Conservation (phyloP, 1,284 basidiomycete genomes). For the Spongispora temasekensis region DNA sequence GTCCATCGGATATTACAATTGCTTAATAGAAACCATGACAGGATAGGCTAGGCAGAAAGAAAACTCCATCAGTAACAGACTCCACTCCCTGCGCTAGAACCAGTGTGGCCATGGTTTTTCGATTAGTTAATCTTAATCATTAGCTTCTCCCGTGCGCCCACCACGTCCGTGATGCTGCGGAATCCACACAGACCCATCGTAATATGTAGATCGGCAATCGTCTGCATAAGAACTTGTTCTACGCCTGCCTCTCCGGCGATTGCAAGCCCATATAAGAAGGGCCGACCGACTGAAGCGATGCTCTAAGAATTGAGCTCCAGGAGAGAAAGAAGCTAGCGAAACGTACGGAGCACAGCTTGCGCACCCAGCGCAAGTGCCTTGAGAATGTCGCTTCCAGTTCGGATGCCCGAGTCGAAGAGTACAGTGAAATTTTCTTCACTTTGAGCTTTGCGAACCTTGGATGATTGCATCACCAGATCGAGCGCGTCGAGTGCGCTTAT, state of each 20-base stretch:
- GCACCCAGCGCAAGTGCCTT: conserved; percentile 76
- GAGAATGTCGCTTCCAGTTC: conserved; percentile 74
- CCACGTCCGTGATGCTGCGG: conserved; percentile 41
- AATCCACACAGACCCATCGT: conserved; percentile 49
- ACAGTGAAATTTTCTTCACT: conserved; percentile 60
- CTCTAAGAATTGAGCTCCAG: neutral
- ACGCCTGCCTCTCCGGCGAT: conserved; percentile 56
- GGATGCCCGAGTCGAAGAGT: conserved; percentile 79
- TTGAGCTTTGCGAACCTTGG: conserved; percentile 59
- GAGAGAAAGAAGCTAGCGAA: neutral
- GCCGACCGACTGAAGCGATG: conserved; percentile 42
- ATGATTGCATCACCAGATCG: conserved; percentile 58
- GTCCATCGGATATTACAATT: no score
- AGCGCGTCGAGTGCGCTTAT: conserved; percentile 73
- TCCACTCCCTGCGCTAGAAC: neutral
- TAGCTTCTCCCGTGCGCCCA: conserved; percentile 34
- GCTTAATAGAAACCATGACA: no score
- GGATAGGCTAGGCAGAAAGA: no score
- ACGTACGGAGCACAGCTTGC: conserved; percentile 60
- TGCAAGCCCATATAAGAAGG: conserved; percentile 54
- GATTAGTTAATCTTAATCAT: conserved; percentile 21
- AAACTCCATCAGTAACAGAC: no score
- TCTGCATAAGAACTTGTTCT: conserved; percentile 49
- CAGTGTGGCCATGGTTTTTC: neutral
- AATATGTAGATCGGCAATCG: conserved; percentile 58